phyloP scores from a whole-genome alignment of 1,139 yeast genomes.

The Pneumocystis wakefieldiae region DNA sequence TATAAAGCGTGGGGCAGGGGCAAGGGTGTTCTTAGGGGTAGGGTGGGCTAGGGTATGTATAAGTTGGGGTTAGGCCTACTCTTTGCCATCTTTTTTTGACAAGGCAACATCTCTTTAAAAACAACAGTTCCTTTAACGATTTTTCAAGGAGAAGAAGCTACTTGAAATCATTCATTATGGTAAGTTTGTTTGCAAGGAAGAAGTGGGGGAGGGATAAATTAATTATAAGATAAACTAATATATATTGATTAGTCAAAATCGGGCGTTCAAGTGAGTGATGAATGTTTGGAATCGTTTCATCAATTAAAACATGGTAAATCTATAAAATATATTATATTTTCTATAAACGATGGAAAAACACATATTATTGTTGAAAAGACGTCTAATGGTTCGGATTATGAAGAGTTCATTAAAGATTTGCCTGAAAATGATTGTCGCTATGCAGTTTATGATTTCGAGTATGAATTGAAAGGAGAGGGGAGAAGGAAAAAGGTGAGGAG shows the following conservation, averaged over 20 bases:
- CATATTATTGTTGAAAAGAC: not conserved
- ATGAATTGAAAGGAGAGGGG: slow-evolving; percentile 60
- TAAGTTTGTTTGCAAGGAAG: too few relatives aligned
- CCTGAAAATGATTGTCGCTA: slow-evolving; percentile 95
- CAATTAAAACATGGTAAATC: not conserved
- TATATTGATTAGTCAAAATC: not conserved
- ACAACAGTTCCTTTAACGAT: too few relatives aligned
- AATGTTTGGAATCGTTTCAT: not conserved
- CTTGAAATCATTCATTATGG: too few relatives aligned
- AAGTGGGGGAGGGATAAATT: too few relatives aligned
- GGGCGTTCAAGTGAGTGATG: not conserved
- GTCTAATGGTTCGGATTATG: slow-evolving; percentile 33
- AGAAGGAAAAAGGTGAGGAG: slow-evolving; percentile 61
- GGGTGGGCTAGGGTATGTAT: not conserved
- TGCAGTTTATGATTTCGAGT: slow-evolving; percentile 93
- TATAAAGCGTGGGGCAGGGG: too few relatives aligned
- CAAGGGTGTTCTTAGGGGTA: not conserved
- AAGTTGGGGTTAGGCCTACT: not conserved
- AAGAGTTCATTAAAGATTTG: slow-evolving; percentile 64
- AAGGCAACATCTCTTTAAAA: too few relatives aligned
- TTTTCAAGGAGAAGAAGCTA: too few relatives aligned
- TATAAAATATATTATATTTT: not conserved
- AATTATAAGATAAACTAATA: not conserved
- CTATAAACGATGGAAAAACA: not conserved
- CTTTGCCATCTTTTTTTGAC: too few relatives aligned